Base-by-base conservation (phyloP, 257 asterid genomes). In the Eucommia ulmoides region DNA sequence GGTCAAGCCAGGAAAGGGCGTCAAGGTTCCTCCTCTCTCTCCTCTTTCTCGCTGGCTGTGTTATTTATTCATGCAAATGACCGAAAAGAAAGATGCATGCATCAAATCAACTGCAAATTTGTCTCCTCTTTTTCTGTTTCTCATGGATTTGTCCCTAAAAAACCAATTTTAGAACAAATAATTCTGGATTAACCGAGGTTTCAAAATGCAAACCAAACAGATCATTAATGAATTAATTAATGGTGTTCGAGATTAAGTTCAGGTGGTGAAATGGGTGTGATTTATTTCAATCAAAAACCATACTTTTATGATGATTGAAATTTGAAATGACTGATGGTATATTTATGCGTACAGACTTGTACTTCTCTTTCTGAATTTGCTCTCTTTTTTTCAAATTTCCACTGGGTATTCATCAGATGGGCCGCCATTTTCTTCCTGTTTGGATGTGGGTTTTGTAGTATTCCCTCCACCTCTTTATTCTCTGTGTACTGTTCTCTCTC, bases 1-100 rank as follows among this genome's bases (percentile, higher is more conserved):
- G 99, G 99, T 22, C 95, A 86, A 72, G 97, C 97, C 4, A 86
- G 97, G 74, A 91, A 91, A 74, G 97, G 99, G 64, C 97, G 99
- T 72, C 99, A 91, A 91, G 99, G 99, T 88, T 81, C 77, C 22
- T 16, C 45, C 14, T 0, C 4, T 24, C 44, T 14, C 20, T 22
- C n/a, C 20, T 4, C 24, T 11, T 19, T 42, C 48, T 42, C 48
- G 2, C 48, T 42, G 20, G n/a, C 48, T 42, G 9, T 42, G 20
- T 42, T 10, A 0, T 16, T 0, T 16, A 0, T 3, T 0, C 45
- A 42, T 21, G 19, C 48, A 12, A 29, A 5, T 29, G 12, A 5
- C 12, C 38, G 38, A 29, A 7, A 7, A 29, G 38, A 65, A 57
- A 33, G 66, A 52, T 65, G 70, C 73, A 5, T 29, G 7, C 12